Evolutionary conservation across 139 green algal genomes (phyloP), one percentile per base, ranked within the genome.

Genomic region (Picocystis salinarum): DNA sequence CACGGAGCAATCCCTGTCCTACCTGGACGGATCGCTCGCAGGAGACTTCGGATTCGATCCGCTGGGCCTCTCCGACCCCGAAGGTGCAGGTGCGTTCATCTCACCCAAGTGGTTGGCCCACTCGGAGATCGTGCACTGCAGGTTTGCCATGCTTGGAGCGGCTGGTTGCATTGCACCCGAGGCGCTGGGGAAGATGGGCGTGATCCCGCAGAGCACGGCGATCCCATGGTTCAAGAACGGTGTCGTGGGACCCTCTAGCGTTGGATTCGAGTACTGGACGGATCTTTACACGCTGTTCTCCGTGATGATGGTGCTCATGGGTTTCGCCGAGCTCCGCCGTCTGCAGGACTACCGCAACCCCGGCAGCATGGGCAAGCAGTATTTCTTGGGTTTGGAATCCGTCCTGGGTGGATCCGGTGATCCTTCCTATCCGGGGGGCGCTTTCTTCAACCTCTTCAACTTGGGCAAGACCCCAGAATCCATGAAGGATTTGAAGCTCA

Each of bases 91-190:
- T 45, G 83, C 85, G 46, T 93, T 95, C 59, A 54, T 96, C 46
- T 74, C 74, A 59, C 87, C 84, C 30, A 51, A 79, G 48, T 98
- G 88, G 88, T 72, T 98, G 50, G 33, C 58, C 6, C 80, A 83
- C 66, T 85, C 69, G 61, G 91, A 75, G 53, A 24, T 67, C 56
- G 70, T 71, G 40, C 62, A 75, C 52, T 59, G 62, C 33, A 69
- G 80, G 59, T 95, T 69, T 63, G 87, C 87, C 37, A 98, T 98
- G 87, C 73, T 98, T 15, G 86, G 86, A 33, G 76, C 76, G n/a
- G 87, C 66, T 17, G 86, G 87, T 48, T 83, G 69, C 61, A 72
- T 95, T 29, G 79, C 72, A n/a, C 88, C 88, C 13, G 87, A 96
- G 72, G 62, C 91, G 19, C 76, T 98, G 33, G 77, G 67, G 51